These are phyloP conservation scores for Fusarium udum DNA, from an alignment of 2,329 filamentous ascomycete species.

Conservation along the genomic window DNA sequence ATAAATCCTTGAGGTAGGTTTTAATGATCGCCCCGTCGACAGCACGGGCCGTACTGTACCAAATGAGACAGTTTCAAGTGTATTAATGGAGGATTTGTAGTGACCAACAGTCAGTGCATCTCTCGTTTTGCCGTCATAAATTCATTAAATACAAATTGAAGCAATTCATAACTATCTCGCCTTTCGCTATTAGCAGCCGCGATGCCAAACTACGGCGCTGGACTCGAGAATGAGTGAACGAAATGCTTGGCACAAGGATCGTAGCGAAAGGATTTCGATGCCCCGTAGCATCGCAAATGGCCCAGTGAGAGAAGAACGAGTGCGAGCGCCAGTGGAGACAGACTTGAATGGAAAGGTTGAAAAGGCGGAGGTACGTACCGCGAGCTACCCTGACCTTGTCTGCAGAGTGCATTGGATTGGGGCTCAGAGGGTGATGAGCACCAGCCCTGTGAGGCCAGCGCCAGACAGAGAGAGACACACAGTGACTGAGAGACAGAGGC, in stretches of 20 bases:
- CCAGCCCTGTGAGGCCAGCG: slow-evolving; percentile 42
- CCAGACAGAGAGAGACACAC: not conserved
- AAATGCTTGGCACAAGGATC: not conserved
- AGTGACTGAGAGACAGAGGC: not conserved
- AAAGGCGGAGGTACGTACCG: slow-evolving; percentile 38
- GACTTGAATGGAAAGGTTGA: slow-evolving; percentile 11
- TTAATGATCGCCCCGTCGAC: slow-evolving; percentile 13
- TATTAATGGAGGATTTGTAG: slow-evolving; percentile 11
- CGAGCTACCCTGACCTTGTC: not conserved
- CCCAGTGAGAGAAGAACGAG: slow-evolving; percentile 9
- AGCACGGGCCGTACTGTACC: slow-evolving; percentile 9
- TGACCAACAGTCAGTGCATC: not conserved
- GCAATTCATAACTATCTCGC: not conserved
- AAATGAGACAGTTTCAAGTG: slow-evolving; percentile 33
- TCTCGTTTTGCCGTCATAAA: not conserved
- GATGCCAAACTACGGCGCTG: not conserved
- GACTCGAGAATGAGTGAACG: not conserved
- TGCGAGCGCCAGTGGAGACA: slow-evolving; percentile 16
- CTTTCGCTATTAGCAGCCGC: not conserved
- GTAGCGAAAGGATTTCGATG: slow-evolving; percentile 15
- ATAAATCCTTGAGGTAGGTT: slow-evolving; percentile 11
- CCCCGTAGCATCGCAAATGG: slow-evolving; percentile 4
- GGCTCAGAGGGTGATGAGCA: slow-evolving; percentile 34
- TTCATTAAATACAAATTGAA: not conserved
- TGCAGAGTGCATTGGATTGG: slow-evolving; percentile 17